These are phyloP conservation scores for Lepidium sativum DNA, from an alignment of 345 rosid genomes.

Conservation along the genomic window DNA sequence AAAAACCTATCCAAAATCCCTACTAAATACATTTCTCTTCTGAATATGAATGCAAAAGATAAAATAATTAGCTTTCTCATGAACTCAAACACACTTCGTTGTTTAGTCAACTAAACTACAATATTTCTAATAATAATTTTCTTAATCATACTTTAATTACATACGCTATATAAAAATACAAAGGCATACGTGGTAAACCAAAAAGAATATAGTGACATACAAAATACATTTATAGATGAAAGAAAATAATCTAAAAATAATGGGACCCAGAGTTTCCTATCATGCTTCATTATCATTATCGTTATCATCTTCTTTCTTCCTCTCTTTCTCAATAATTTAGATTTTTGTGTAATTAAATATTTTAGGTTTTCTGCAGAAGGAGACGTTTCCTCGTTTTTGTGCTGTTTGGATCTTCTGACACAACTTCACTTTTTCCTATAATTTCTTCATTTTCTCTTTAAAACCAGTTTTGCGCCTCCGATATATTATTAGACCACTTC, in stretches of 20 bases:
- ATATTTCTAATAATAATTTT: neutral
- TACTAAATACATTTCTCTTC: no score
- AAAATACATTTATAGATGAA: neutral
- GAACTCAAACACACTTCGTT: neutral
- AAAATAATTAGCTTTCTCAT: neutral
- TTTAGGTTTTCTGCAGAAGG: conserved; percentile 40
- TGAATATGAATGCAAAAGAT: no score
- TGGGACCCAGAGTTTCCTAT: conserved; percentile 18
- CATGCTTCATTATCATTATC: conserved; percentile 31
- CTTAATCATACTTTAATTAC: neutral
- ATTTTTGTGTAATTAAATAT: conserved; percentile 26
- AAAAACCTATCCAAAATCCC: no score
- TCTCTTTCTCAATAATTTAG: conserved; percentile 22
- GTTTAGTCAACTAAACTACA: neutral
- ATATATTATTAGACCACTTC: no score
- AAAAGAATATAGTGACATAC: neutral
- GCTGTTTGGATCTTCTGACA: conserved; percentile 63
- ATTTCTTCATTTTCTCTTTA: neutral
- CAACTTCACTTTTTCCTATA: conserved; percentile 26
- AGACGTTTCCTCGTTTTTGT: conserved; percentile 84
- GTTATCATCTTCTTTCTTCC: conserved; percentile 22
- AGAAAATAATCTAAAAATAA: neutral
- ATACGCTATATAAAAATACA: neutral
- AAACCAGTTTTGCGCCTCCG: neutral
- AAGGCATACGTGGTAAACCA: neutral